Base-by-base conservation (phyloP, 2,329 filamentous ascomycete species). In the Dissoconium aciculare region DNA sequence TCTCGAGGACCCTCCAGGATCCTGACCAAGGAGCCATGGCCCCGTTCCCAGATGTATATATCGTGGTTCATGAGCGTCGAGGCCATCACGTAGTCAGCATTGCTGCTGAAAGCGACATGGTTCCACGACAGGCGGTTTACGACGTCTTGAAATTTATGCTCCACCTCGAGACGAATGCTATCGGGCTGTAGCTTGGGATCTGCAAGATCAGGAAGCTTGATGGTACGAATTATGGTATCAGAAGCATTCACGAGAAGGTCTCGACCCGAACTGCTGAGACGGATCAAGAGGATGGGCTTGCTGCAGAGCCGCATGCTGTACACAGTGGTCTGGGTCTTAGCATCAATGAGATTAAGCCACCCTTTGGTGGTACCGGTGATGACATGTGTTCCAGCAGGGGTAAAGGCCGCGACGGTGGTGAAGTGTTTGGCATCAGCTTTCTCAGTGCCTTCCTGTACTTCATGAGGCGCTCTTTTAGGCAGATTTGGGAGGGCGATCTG, bases 61-160 rank as follows among this genome's bases (percentile, higher is more conserved):
- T 98, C 87, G 47, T 94, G 85, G 50, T 98, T 98, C 66, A 95
- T 95, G 55, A 84, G 93, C 2, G 89, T 95, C 15, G 84, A 92
- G 1, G 91, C 89, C 14, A 84, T 84, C 24, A 98, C 84, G 52
- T 95, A 95, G 56, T 98, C 89, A 31, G 84, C 85, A 0, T 81
- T 89, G 1, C 82, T 78, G 49, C 83, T 92, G 54, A 98, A 95
- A 0, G 85, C 84, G 35, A 93, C 85, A 50, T 94, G 84, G 50
- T 95, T 98, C 89, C 89, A 98, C 5, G 80, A 84, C 9, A 95
- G 62, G 26, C 80, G 74, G 51, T 98, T 95, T 30, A 98, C 89
- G 3, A 95, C 78, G 51, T 98, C 91, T 55, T 95, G 85, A 47
- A 95, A 98, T 52, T 94, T 95, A 60, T 98, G 89, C 56, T 98